These are phyloP conservation scores for Leccinum obscurum DNA, from an alignment of 768 basidiomycete genomes.

Conservation along the genomic window DNA sequence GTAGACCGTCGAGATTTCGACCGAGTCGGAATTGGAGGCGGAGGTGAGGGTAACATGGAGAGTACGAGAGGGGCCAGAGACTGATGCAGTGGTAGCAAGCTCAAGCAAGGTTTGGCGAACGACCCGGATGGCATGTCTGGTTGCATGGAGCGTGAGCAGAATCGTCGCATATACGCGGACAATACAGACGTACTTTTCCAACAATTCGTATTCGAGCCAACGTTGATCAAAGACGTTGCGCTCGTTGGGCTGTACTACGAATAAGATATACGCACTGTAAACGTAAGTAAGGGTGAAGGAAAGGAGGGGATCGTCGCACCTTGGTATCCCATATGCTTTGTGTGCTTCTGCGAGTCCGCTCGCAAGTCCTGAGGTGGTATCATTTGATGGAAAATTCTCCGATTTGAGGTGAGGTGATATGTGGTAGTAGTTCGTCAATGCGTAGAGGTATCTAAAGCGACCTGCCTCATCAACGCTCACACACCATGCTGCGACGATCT, in stretches of 20 bases:
- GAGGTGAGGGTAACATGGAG: slow-evolving; percentile 38
- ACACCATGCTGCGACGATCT: slow-evolving; percentile 6
- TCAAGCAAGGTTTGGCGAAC: slow-evolving; percentile 77
- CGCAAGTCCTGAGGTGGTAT: slow-evolving; percentile 67
- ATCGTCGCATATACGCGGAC: not conserved
- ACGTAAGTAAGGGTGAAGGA: not conserved
- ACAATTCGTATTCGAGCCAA: slow-evolving; percentile 81
- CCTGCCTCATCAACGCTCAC: not conserved
- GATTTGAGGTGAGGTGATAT: slow-evolving; percentile 50
- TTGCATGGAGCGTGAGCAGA: not conserved
- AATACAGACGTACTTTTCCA: slow-evolving; percentile 58
- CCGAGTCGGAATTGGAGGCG: slow-evolving; percentile 11
- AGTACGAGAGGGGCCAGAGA: slow-evolving; percentile 45
- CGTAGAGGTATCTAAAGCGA: slow-evolving; percentile 58
- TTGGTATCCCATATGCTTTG: slow-evolving; percentile 58
- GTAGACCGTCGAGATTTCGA: slow-evolving; percentile 88
- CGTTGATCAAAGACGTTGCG: slow-evolving; percentile 95
- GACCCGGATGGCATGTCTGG: slow-evolving; percentile 72
- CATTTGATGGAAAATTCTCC: slow-evolving; percentile 70
- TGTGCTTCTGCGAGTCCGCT: slow-evolving; percentile 81
- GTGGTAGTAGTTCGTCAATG: slow-evolving; percentile 67
- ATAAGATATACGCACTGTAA: slow-evolving; percentile 61
- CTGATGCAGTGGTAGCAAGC: slow-evolving; percentile 54
- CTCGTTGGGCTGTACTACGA: slow-evolving; percentile 88
- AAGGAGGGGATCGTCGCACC: slow-evolving; percentile 38